phyloP scores from a whole-genome alignment of 768 basidiomycete genomes.

The Pholiota molesta region DNA sequence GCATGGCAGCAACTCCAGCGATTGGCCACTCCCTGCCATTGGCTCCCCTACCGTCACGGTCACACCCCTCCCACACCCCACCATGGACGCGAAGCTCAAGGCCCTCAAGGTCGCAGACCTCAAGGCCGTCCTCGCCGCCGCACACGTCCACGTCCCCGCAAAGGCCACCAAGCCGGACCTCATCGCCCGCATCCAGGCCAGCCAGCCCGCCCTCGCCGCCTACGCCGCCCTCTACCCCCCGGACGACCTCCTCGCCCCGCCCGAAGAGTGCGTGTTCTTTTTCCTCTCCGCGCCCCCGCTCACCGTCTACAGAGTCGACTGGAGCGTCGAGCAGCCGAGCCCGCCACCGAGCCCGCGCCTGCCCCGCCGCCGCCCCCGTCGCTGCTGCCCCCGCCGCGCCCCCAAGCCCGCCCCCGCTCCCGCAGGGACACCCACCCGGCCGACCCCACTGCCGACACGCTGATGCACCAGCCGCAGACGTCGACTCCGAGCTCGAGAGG shows the following conservation, averaged over 20 bases:
- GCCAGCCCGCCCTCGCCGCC: constrained; percentile 48
- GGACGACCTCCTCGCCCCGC: constrained; percentile 34
- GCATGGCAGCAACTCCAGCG: constrained; percentile 28
- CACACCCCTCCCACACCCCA: constrained; percentile 23
- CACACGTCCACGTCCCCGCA: constrained; percentile 47
- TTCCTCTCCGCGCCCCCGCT: constrained; percentile 7
- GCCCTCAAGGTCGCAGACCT: constrained; percentile 76
- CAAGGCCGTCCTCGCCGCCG: constrained; percentile 59
- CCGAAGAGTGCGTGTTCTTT: constrained; percentile 34
- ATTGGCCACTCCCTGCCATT: constrained; percentile 27
- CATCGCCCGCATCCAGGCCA: constrained; percentile 61
- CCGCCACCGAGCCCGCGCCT: constrained; percentile 15
- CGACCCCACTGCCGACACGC: background rate
- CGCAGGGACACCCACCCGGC: background rate
- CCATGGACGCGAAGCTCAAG: constrained; percentile 47
- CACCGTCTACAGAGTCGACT: constrained; percentile 39
- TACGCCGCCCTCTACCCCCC: constrained; percentile 46
- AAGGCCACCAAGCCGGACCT: constrained; percentile 72
- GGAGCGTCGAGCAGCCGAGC: constrained; percentile 38
- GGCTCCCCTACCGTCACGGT: constrained; percentile 23
- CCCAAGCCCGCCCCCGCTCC: constrained; percentile 13
- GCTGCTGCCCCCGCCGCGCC: constrained; percentile 14
- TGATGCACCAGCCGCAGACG: constrained; percentile 14
- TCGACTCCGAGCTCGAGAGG: constrained; percentile 57
- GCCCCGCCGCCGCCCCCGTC: constrained; percentile 11